Base-by-base conservation (phyloP, 1,284 basidiomycete genomes). In the Entoloma clypeatum region DNA sequence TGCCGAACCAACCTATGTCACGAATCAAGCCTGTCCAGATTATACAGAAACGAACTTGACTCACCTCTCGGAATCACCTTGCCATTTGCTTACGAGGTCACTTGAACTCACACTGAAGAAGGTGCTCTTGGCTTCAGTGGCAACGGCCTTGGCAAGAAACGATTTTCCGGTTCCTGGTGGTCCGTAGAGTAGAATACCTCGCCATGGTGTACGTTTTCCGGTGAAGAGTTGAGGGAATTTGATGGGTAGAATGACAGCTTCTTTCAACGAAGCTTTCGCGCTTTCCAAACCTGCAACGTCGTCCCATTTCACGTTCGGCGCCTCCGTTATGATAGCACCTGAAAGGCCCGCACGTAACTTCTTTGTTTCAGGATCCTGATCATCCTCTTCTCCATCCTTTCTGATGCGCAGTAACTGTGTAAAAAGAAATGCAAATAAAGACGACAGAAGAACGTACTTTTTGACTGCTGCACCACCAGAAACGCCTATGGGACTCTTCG, bases 211-310 rank as follows among this genome's bases (percentile, higher is more conserved):
- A 18, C 95, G 83, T 65, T 98, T 98, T 34, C 95, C 96, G 0
- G 93, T 97, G 67, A 99, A 99, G 27, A 99, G 75, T 65, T 98
- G 92, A 1, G 95, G 95, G 59, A 98, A 98, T 65, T 98, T 98
- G 76, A 98, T 97, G 5, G 95, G 95, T 16, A 99, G 72, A 58
- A 99, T 97, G 61, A 99, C 96, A 25, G 96, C 95, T 64, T 99
- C 95, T 65, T 99, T 98, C 55, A 99, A 69, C 8, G 95, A 81
- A 43, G 95, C 93, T 67, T 99, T 99, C 24, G 95, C 95, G 27
- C 81, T 86, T 56, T 92, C 89, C 6, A 99, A 75, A 38, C 95
- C 95, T 6, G 95, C 95, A 29, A 99, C 94, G 62, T 99, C 95
- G 59, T 98, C 93, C 95, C 95, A 99, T 56, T 84, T 85, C 17